Evolutionary conservation across 2,329 filamentous ascomycete species (phyloP).

Genomic region (Alternaria viburni): DNA sequence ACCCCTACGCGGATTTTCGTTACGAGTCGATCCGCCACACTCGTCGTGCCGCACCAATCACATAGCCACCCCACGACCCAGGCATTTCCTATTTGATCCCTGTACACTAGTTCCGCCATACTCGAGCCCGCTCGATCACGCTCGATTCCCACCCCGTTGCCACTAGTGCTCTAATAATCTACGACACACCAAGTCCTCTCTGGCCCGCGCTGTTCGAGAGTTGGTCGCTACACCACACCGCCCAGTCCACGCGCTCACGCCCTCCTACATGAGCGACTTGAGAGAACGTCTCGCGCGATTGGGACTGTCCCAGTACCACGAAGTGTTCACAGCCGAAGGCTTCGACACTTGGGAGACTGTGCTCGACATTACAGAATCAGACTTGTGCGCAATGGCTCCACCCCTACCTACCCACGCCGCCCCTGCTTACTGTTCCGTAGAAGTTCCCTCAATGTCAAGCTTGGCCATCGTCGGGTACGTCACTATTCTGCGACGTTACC

Average conservation of each 20-base stretch:
- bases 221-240: slow-evolving; percentile 13
- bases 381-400: slow-evolving; percentile 64
- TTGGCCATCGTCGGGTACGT: slow-evolving; percentile 79
- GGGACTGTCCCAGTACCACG: slow-evolving; percentile 78
- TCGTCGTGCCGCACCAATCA: slow-evolving; percentile 36
- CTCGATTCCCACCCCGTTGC: slow-evolving; percentile 16
- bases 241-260: slow-evolving; percentile 9
- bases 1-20: slow-evolving; percentile 40
- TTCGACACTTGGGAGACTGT: slow-evolving; percentile 87
- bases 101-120: slow-evolving; percentile 32
- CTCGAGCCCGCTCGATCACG: slow-evolving; percentile 12
- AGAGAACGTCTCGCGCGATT: slow-evolving; percentile 73
- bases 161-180: slow-evolving; percentile 31
- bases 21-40: slow-evolving; percentile 33
- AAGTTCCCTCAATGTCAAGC: slow-evolving; percentile 76
- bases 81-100: slow-evolving; percentile 40
- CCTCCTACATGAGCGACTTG: slow-evolving; percentile 67
- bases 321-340: slow-evolving; percentile 75
- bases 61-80: slow-evolving; percentile 14
- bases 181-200: slow-evolving; percentile 57
- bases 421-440: slow-evolving; percentile 50
- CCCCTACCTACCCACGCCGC: background rate
- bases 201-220: slow-evolving; percentile 2
- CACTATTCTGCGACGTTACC: background rate
- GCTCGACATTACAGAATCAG: slow-evolving; percentile 82